Conservation (phyloP, 2,329 filamentous ascomycete genomes). For the Epichloe elymi region DNA sequence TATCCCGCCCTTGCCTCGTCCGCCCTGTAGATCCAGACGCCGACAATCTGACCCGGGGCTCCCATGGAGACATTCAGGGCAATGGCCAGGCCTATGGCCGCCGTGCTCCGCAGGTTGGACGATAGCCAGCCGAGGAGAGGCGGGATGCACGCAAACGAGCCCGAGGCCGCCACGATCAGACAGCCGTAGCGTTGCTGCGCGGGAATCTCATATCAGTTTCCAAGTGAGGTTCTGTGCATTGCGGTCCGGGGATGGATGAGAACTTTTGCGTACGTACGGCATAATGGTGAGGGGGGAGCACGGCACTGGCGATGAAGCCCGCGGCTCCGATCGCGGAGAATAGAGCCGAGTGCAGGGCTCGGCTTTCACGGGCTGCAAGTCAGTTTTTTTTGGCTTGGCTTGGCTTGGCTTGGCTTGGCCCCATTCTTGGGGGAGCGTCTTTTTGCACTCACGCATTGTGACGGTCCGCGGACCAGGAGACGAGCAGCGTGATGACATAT, state of each 20-base stretch:
- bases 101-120: slow-evolving; percentile 52
- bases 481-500: slow-evolving; percentile 26
- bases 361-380: slow-evolving; percentile 4
- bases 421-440: too few relatives aligned
- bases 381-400: too few relatives aligned
- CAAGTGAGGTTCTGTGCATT: too few relatives aligned
- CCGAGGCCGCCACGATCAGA: slow-evolving; percentile 52
- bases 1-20: slow-evolving; percentile 47
- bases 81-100: slow-evolving; percentile 53
- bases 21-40: slow-evolving; percentile 61
- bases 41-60: slow-evolving; percentile 58
- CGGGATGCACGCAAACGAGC: slow-evolving; percentile 56
- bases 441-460: slow-evolving; percentile 31
- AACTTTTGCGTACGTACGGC: slow-evolving; percentile 25
- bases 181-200: slow-evolving; percentile 53
- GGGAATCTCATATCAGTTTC: slow-evolving; percentile 14
- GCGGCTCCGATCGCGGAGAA: slow-evolving; percentile 30
- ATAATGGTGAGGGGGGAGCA: slow-evolving; percentile 36
- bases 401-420: too few relatives aligned
- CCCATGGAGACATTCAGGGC: slow-evolving; percentile 55
- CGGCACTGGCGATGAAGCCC: slow-evolving; percentile 47
- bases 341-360: slow-evolving; percentile 30
- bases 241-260: too few relatives aligned
- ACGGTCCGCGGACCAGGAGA: slow-evolving; percentile 49
- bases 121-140: slow-evolving; percentile 59